Conservation (phyloP, 768 basidiomycete genomes). For the Tubosaeta sp. region DNA sequence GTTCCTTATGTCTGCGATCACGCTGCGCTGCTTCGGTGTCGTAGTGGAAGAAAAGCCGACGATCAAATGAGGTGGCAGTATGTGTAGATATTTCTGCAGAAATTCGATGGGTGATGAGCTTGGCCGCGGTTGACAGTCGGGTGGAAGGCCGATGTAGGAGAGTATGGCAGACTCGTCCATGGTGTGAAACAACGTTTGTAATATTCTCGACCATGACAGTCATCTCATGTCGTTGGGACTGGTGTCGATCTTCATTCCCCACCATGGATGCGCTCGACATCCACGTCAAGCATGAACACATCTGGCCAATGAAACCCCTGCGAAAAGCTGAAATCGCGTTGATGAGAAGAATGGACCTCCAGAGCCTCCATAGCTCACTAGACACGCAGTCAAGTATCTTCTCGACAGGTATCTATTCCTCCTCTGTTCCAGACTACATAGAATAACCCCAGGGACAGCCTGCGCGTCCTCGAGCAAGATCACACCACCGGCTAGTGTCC, state of each 20-base stretch:
- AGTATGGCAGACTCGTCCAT: constrained; percentile 31
- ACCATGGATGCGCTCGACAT: constrained; percentile 35
- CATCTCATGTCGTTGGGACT: constrained; percentile 48
- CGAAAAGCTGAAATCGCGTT: constrained; percentile 41
- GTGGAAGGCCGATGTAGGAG: constrained; percentile 54
- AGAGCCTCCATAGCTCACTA: constrained; percentile 25
- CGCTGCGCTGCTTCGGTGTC: constrained; percentile 62
- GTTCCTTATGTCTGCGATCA: constrained; percentile 64
- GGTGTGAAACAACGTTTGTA: not conserved
- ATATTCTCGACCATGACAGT: constrained; percentile 4
- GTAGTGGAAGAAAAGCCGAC: constrained; percentile 38
- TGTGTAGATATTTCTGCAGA: constrained; percentile 50
- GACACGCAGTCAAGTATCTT: constrained; percentile 10
- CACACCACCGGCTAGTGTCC: not conserved
- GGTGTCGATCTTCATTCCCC: constrained; percentile 45
- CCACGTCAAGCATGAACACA: constrained; percentile 49
- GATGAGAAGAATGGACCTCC: constrained; percentile 35
- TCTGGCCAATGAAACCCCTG: constrained; percentile 41
- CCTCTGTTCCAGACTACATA: not conserved
- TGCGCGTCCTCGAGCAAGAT: not conserved
- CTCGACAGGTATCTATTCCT: constrained; percentile 17
- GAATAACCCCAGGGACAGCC: constrained; percentile 4
- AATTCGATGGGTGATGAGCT: constrained; percentile 56
- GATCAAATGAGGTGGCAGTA: constrained; percentile 67
- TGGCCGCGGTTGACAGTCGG: constrained; percentile 59